Conservation (phyloP, 805 yeast genomes). For the Cyberlindnera americana region DNA sequence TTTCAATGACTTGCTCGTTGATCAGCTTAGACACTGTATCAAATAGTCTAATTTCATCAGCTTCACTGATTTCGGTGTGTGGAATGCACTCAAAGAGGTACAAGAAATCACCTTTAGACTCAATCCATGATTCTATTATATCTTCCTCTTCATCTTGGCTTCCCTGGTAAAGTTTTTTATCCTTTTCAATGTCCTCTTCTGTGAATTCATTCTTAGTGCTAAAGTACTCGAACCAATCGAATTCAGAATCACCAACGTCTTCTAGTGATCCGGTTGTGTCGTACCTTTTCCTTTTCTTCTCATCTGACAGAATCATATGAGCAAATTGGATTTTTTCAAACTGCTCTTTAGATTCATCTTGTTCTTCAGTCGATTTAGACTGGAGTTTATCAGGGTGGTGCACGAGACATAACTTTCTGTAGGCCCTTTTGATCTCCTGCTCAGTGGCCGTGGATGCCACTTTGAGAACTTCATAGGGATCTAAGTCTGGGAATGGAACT, state of each 20-base stretch:
- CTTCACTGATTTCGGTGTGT: constrained; percentile 60
- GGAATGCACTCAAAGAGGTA: constrained; percentile 71
- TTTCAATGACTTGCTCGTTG: constrained; percentile 34
- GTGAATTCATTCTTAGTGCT: constrained; percentile 47
- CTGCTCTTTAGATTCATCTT: constrained; percentile 31
- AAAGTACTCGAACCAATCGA: constrained; percentile 60
- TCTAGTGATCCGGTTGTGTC: constrained; percentile 69
- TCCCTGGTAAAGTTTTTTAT: constrained; percentile 58
- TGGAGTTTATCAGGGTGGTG: constrained; percentile 71
- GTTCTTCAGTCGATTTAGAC: constrained; percentile 31
- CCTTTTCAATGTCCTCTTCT: constrained; percentile 66
- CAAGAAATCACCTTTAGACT: constrained; percentile 64
- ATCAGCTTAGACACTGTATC: constrained; percentile 46
- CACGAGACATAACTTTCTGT: constrained; percentile 57
- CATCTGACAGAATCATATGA: constrained; percentile 63
- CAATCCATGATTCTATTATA: constrained; percentile 53
- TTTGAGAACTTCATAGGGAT: constrained; percentile 57
- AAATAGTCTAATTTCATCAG: constrained; percentile 61
- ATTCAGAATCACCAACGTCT: constrained; percentile 34
- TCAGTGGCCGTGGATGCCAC: constrained; percentile 40
- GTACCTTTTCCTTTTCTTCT: constrained; percentile 48
- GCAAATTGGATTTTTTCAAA: constrained; percentile 77
- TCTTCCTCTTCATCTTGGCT: constrained; percentile 60
- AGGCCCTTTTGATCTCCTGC: constrained; percentile 60
- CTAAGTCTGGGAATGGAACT: constrained; percentile 48